Evolutionary conservation across 129 eudicot genomes (phyloP).

Genomic region (Flaveria ramosissima): DNA sequence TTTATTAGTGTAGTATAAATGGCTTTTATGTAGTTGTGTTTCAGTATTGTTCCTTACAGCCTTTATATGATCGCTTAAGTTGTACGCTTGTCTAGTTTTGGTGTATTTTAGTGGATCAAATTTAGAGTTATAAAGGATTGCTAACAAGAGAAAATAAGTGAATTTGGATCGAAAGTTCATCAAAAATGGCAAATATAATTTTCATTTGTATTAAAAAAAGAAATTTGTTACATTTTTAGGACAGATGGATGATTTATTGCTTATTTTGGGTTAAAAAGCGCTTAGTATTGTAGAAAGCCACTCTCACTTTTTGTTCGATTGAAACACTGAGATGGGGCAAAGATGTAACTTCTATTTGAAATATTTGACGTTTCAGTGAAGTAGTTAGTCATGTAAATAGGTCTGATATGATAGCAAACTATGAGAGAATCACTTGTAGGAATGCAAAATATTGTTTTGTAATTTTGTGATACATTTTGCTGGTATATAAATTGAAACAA

Average conservation of each 20-base stretch:
- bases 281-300: too few relatives aligned
- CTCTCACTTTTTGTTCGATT: not conserved
- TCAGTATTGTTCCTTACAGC: not conserved
- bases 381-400: not conserved
- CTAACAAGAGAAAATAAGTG: too few relatives aligned
- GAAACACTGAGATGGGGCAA: not conserved
- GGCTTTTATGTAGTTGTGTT: not conserved
- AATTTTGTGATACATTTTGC: not conserved
- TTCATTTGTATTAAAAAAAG: too few relatives aligned
- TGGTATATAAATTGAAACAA: not conserved
- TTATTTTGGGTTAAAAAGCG: too few relatives aligned
- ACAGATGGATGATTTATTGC: too few relatives aligned
- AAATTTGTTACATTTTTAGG: too few relatives aligned
- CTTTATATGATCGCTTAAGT: not conserved
- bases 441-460: conserved; percentile 1
- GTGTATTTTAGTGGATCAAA: too few relatives aligned
- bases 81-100: too few relatives aligned
- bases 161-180: too few relatives aligned
- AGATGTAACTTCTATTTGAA: not conserved
- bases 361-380: not conserved
- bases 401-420: not conserved
- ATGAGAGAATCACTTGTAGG: not conserved
- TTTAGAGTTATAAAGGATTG: too few relatives aligned
- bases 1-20: not conserved
- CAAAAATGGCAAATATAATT: too few relatives aligned